These are phyloP conservation scores for Cytidiella melzeri DNA, from an alignment of 768 basidiomycete genomes.

Conservation along the genomic window DNA sequence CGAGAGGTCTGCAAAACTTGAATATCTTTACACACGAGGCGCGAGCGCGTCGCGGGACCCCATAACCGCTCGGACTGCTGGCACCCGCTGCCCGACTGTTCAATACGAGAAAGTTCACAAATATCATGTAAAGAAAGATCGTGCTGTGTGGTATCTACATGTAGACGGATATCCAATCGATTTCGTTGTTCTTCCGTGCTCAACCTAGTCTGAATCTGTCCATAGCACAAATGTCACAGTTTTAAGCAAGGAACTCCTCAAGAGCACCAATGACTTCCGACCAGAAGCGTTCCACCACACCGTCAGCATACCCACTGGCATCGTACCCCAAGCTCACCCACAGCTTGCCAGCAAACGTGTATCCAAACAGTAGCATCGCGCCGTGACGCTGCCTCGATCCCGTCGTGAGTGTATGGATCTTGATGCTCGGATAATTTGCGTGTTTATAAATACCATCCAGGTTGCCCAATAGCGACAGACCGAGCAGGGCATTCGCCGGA, in stretches of 20 bases:
- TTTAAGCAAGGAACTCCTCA: conserved; percentile 46
- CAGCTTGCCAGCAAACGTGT: conserved; percentile 66
- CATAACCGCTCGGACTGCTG: not conserved
- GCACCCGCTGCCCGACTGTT: not conserved
- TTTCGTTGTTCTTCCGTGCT: too few relatives aligned
- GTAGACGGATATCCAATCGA: too few relatives aligned
- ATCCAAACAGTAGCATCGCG: conserved; percentile 78
- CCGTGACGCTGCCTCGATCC: conserved; percentile 77
- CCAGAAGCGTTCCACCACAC: conserved; percentile 64
- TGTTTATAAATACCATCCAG: conserved; percentile 79
- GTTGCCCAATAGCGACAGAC: conserved; percentile 80
- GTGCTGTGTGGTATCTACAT: too few relatives aligned
- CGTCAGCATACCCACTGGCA: conserved; percentile 63
- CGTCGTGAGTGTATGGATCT: conserved; percentile 71
- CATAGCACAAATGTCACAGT: not conserved
- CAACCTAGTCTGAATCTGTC: not conserved
- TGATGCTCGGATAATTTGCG: conserved; percentile 43
- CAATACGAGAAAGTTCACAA: not conserved
- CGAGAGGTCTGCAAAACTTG: not conserved
- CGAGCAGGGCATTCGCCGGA: conserved; percentile 63
- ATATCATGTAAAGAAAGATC: too few relatives aligned
- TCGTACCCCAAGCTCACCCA: conserved; percentile 83
- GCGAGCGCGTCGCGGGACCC: conserved; percentile 8
- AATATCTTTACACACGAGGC: not conserved
- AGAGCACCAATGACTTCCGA: conserved; percentile 45